Base-by-base conservation (phyloP, 75 land plant species). In the Cupressus sempervirens region DNA sequence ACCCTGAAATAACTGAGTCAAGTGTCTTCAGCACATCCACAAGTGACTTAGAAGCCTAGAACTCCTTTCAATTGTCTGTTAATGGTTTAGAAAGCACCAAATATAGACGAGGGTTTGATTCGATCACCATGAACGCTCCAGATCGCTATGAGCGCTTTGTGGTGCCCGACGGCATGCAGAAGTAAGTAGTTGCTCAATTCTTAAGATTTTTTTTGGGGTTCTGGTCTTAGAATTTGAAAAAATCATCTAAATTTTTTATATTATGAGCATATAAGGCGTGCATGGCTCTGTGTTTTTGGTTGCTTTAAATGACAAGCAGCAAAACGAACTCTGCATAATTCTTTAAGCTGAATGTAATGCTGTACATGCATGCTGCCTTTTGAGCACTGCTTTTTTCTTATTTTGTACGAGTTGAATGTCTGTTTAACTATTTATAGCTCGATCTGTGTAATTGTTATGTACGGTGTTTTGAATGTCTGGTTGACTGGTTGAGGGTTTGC, bases 111-210 rank as follows among this genome's bases (percentile, higher is more conserved):
- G 73, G 32, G 73, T 68, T 72, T 32, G 3, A 32, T 30, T 12
- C 74, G 12, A 32, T 10, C 32, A 12, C 70, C 36, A 97, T 97
- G 99, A 97, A 97, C 82, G 97, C 99, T 46, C 99, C 97, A 1
- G 97, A 97, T 58, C 93, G 99, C 15, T 95, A 93, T 87, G 99
- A 97, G 94, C 92, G 97, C 80, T 95, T 97, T 86, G 99, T 97
- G 85, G 99, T 97, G 79, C 99, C 99, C 48, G 96, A 97, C 83
- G 99, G 97, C 88, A 89, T 88, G 84, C 94, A 94, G 86, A 97
- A 94, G 97, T 94, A 92, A 12, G 74, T 72, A 62, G n/a, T 23
- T 23, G 29, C 1, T 6, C 26, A 56, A 4, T 8, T 68, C 12
- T 30, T 72, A 10, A 10, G 0, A 2, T 72, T 8, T 72, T 12